Conservation (phyloP, 2,329 filamentous ascomycete genomes). For the Chalara sp. region DNA sequence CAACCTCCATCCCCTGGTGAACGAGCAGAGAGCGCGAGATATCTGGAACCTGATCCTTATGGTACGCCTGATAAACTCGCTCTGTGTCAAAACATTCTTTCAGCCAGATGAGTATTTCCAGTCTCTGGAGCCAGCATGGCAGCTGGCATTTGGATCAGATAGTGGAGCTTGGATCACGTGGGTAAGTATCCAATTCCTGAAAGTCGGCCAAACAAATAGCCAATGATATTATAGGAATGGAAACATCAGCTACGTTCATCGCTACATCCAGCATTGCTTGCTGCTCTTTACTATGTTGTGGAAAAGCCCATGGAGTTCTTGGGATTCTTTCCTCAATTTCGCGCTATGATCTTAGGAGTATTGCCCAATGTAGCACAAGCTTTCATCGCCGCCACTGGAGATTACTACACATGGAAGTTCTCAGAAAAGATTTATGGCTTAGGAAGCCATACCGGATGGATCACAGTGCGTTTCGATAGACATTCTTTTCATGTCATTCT, state of each 20-base stretch:
- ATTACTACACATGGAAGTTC: slow-evolving; percentile 85
- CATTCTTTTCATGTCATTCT: not conserved
- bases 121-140: slow-evolving; percentile 89
- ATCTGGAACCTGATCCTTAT: slow-evolving; percentile 40
- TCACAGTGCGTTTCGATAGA: slow-evolving; percentile 48
- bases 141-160: slow-evolving; percentile 68
- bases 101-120: slow-evolving; percentile 98
- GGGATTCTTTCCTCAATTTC: slow-evolving; percentile 44
- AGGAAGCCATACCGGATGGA: slow-evolving; percentile 56
- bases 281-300: slow-evolving; percentile 60
- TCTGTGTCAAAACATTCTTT: slow-evolving; percentile 82
- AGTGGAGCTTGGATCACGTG: slow-evolving; percentile 92
- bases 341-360: slow-evolving; percentile 61
- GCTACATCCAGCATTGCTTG: slow-evolving; percentile 84
- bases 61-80: slow-evolving; percentile 73
- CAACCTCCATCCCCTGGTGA: slow-evolving; percentile 19
- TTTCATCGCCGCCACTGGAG: slow-evolving; percentile 66
- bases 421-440: slow-evolving; percentile 66
- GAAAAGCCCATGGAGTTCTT: slow-evolving; percentile 50
- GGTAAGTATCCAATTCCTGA: slow-evolving; percentile 49
- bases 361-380: slow-evolving; percentile 74
- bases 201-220: not conserved
- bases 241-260: slow-evolving; percentile 79
- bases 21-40: slow-evolving; percentile 22
- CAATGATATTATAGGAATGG: slow-evolving; percentile 68